A percentile compares a stretch with the other conserved stretches of the same genome.
Evolutionary conservation across 176 grass and related monocot genomes (phyloP).

Genomic region (Saccharum spontaneum): DNA sequence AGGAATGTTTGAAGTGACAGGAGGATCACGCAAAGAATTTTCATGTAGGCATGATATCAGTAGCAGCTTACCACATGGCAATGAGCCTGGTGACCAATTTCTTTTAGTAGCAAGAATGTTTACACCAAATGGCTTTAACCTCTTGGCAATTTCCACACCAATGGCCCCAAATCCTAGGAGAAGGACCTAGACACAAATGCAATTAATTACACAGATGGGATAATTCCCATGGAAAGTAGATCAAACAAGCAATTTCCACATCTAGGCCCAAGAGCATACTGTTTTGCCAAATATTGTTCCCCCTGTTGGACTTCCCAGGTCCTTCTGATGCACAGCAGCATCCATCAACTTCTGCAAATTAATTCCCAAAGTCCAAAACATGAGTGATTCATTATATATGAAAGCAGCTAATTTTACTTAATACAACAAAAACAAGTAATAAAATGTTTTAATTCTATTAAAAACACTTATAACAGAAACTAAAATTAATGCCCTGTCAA

Average conservation of each 20-base stretch:
- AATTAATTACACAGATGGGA: slow-evolving; percentile 6
- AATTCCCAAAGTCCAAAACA: slow-evolving; percentile 19
- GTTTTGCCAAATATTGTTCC: slow-evolving; percentile 86
- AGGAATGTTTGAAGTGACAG: slow-evolving; percentile 23
- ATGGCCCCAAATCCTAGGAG: slow-evolving; percentile 91
- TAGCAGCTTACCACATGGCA: slow-evolving; percentile 47
- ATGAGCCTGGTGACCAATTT: slow-evolving; percentile 60
- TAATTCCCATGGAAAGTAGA: background rate
- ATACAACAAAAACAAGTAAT: background rate
- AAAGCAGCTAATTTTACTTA: background rate
- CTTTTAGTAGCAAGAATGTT: slow-evolving; percentile 91
- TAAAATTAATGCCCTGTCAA: slow-evolving; percentile 2
- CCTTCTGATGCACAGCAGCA: slow-evolving; percentile 49
- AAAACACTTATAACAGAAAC: background rate
- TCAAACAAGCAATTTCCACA: slow-evolving; percentile 27
- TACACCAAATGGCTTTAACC: slow-evolving; percentile 82
- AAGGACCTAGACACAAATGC: slow-evolving; percentile 52
- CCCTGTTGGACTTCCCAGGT: slow-evolving; percentile 68
- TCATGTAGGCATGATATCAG: slow-evolving; percentile 3
- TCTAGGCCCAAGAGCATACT: slow-evolving; percentile 36
- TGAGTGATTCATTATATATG: background rate
- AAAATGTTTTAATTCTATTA: background rate
- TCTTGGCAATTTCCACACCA: slow-evolving; percentile 74
- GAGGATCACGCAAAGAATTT: background rate
- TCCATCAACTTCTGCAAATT: slow-evolving; percentile 82